phyloP scores from a whole-genome alignment of 805 yeast genomes.

The Ascoidea asiatica region DNA sequence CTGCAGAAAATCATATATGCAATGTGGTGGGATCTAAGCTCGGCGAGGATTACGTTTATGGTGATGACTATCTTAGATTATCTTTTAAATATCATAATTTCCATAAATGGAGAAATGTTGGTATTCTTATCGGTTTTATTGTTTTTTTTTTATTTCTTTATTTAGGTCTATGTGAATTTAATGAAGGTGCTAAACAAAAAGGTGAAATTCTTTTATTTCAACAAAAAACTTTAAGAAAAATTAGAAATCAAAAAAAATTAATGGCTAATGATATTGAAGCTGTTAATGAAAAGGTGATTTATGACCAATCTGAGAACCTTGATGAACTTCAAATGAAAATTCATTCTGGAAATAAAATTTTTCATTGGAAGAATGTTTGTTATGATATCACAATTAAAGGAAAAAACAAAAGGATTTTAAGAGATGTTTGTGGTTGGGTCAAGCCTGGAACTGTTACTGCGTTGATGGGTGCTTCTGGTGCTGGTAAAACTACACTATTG shows the following conservation, averaged over 20 bases:
- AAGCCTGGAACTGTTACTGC: constrained; percentile 54
- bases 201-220: constrained; percentile 61
- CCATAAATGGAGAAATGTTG: constrained; percentile 53
- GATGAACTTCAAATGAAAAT: no score
- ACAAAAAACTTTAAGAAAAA: constrained; percentile 28
- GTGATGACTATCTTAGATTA: constrained; percentile 31
- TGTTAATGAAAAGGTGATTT: constrained; percentile 16
- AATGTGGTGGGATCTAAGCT: constrained; percentile 40
- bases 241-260: constrained; percentile 25
- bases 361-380: constrained; percentile 48
- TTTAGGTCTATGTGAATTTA: constrained; percentile 38
- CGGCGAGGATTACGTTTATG: constrained; percentile 36
- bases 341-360: constrained; percentile 27
- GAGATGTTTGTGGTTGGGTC: constrained; percentile 45
- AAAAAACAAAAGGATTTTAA: constrained; percentile 30
- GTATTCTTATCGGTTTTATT: constrained; percentile 44
- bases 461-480: constrained; percentile 44
- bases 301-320: constrained; percentile 5
- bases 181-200: constrained; percentile 50
- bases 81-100: constrained; percentile 29
- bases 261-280: constrained; percentile 18
- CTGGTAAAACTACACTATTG: constrained; percentile 46
- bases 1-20: constrained; percentile 23
- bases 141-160: constrained; percentile 42
- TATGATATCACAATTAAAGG: constrained; percentile 39